phyloP scores from a whole-genome alignment of 2,329 filamentous ascomycete genomes.

The Claviceps sp. region DNA sequence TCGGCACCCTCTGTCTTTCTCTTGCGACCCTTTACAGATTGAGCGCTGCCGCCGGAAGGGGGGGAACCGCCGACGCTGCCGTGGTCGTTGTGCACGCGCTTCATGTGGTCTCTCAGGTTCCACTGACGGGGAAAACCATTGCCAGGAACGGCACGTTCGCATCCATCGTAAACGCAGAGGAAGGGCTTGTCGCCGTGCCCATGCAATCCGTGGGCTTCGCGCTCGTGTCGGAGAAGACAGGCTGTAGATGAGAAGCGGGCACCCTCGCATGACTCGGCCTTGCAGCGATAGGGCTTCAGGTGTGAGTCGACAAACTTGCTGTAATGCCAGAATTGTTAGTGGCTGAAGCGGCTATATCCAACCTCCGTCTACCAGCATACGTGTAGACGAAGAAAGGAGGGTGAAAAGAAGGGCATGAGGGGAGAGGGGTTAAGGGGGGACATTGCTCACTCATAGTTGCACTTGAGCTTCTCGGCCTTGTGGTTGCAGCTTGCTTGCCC shows the following conservation, averaged over 20 bases:
- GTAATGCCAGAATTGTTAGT: constrained; percentile 2
- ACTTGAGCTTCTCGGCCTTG: constrained; percentile 92
- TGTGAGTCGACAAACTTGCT: constrained; percentile 98
- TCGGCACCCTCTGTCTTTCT: constrained; percentile 41
- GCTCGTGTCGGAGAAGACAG: constrained; percentile 85
- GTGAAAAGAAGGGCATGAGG: background rate
- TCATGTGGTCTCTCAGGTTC: constrained; percentile 97
- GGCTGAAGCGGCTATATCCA: too few relatives aligned
- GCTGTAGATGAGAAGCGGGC: constrained; percentile 90
- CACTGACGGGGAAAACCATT: constrained; percentile 90
- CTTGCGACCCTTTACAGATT: constrained; percentile 39
- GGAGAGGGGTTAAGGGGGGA: constrained; percentile 6
- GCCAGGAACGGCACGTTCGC: constrained; percentile 67
- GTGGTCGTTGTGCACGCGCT: constrained; percentile 68
- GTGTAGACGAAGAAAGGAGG: background rate
- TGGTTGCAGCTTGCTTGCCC: constrained; percentile 63
- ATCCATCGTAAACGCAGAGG: constrained; percentile 76
- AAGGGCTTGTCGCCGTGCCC: constrained; percentile 89
- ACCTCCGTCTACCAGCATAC: too few relatives aligned
- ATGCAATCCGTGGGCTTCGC: constrained; percentile 91
- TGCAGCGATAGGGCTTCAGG: constrained; percentile 92
- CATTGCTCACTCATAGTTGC: constrained; percentile 83
- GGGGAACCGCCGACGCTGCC: constrained; percentile 30
- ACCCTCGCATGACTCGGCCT: constrained; percentile 68
- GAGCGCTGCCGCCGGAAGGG: constrained; percentile 17